Base-by-base conservation (phyloP, 441 rosid genomes). In the Brassica balearica region DNA sequence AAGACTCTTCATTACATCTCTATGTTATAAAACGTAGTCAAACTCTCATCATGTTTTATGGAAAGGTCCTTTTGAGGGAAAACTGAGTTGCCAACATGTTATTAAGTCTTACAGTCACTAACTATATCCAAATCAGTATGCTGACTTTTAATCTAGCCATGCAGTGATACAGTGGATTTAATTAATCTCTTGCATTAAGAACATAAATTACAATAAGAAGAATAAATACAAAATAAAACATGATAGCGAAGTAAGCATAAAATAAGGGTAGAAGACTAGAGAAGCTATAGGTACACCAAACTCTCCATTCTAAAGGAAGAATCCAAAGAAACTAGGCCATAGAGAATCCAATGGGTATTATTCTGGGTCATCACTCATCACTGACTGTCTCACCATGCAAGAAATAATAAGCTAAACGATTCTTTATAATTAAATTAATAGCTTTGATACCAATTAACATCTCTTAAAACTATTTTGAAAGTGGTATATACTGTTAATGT, bases 11-110 rank as follows among this genome's bases (percentile, higher is more conserved):
- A 36, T 23, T 23, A 36, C 60, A 73, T 68, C 59, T 68, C 4
- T 63, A 19, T 53, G 61, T 48, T 25, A 63, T 22, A 53, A 12
- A 70, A 23, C 46, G 19, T 32, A 68, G 53, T 36, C 60, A 68
- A 8, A 34, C 8, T n/a, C 2, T 22, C 61, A 79, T 4, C 51
- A 68, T 56, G 22, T 27, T 59, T 69, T 80, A 90, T 97, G 94
- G 87, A 78, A 85, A 91, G 62, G 65, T 86, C 89, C 79, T 85
- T 92, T 72, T 83, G 90, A 74, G 72, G 87, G 77, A 84, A 75
- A 77, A 88, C 85, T 61, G 97, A 93, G 81, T 85, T 71, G 29
- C 84, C 80, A 65, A 82, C 83, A 79, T 91, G 32, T 2, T 25
- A 61, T 25, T 25, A 61, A 29, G 17, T 61, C 65, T 59, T 23